Evolutionary conservation across 768 basidiomycete genomes (phyloP), one percentile per base, ranked within the genome.

Genomic region (Hericium erinaceus): DNA sequence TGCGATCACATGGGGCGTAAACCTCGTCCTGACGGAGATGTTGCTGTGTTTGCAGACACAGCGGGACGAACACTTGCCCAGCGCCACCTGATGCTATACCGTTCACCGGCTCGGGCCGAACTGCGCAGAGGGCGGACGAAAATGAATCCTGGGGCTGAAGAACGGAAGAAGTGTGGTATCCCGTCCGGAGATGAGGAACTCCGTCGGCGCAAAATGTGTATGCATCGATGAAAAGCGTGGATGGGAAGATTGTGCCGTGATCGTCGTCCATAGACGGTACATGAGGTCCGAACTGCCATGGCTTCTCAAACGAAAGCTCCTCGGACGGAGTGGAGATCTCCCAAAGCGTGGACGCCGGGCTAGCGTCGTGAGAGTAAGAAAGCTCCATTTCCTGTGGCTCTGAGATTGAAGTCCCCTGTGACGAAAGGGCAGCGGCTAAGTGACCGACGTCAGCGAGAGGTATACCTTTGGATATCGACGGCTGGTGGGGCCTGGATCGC

Each of bases 271-370:
- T 24, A 20, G 51, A 11, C 20, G 15, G 15, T 28, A 26, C 4
- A 3, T 26, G 26, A 26, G 18, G 20, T 28, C 26, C 18, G 38
- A 62, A 60, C 13, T 62, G 61, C 61, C 61, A 62, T 16, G 61
- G 61, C 26, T 62, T 59, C 52, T 62, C 61, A 15, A 57, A 41
- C 12, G 61, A 49, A 40, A 49, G 60, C 22, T 62, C 61, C 33
- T 62, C 59, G 41, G 59, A 61, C 0, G 61, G 61, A 15, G 61
- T 62, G 2, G 61, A 62, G 22, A 52, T 58, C 22, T 62, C 61
- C 61, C 61, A 62, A 33, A 52, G 57, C 26, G 51, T 28, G 13
- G 51, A 52, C 48, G 48, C 13, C 16, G 59, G 24, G 13, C 54
- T 57, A 60, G 41, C 7, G 59, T 50, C 26, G 58, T 13, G n/a